Conservation (phyloP, 257 asterid species). For the Coffea canephora region DNA sequence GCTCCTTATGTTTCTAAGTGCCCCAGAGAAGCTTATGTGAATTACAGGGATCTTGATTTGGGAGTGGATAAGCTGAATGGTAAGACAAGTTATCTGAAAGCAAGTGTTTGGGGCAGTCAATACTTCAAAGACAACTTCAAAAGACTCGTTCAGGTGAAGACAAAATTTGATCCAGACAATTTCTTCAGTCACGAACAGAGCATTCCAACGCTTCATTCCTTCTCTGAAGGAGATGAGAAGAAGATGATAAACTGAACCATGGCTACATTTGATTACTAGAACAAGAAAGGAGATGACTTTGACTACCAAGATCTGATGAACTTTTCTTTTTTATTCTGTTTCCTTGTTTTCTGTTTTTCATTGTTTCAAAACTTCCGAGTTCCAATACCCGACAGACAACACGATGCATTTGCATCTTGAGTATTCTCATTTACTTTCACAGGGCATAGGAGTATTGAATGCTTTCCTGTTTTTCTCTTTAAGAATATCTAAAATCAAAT, state of each 20-base stretch:
- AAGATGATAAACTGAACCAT: background rate
- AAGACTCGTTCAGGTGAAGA: constrained; percentile 9
- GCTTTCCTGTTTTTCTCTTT: too few relatives aligned
- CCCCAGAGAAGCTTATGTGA: constrained; percentile 14
- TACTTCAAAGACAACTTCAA: constrained; percentile 10
- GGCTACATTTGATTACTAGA: background rate
- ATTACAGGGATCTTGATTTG: constrained; percentile 21
- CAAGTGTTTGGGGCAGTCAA: constrained; percentile 13
- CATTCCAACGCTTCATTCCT: constrained; percentile 2
- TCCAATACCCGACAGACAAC: too few relatives aligned
- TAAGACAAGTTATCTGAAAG: background rate
- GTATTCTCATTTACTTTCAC: too few relatives aligned
- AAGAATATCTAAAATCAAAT: too few relatives aligned
- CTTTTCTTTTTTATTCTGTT: too few relatives aligned
- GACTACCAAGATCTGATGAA: too few relatives aligned
- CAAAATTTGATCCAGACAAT: constrained; percentile 4
- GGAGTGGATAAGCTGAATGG: background rate
- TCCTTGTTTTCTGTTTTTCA: too few relatives aligned
- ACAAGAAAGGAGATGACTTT: background rate
- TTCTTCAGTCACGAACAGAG: constrained; percentile 15
- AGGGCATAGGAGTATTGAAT: too few relatives aligned
- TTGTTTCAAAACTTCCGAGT: too few relatives aligned
- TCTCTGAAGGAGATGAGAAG: background rate
- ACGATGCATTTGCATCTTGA: too few relatives aligned
- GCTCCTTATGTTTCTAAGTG: constrained; percentile 7